Percentiles rank a stretch among this genome's conserved stretches.
These are phyloP conservation scores for Paramecium primaurelia DNA, from an alignment of 73 alveolate genomes.

Conservation along the genomic window DNA sequence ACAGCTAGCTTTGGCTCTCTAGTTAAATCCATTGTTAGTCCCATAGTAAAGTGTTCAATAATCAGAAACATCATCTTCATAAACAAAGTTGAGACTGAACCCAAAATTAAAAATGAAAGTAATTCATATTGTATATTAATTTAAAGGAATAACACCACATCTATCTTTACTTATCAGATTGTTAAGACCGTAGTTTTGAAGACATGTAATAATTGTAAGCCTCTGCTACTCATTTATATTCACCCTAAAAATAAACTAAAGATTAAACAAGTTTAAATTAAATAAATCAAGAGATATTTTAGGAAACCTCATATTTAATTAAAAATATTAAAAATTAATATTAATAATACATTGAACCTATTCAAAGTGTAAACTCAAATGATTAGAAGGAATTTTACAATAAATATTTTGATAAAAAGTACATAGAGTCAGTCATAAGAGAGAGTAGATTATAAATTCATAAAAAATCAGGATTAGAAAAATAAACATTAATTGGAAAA, in stretches of 20 bases:
- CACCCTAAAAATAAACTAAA: not conserved
- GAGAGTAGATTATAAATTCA: not conserved
- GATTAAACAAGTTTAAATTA: not conserved
- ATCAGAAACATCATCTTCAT: not conserved
- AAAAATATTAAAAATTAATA: not conserved
- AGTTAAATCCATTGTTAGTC: not conserved
- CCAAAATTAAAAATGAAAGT: constrained; percentile 43
- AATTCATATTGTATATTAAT: not conserved
- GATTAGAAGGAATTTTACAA: not conserved
- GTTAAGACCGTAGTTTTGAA: not conserved
- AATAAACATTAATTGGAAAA: not conserved
- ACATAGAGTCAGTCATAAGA: not conserved
- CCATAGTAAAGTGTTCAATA: not conserved
- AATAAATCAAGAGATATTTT: not conserved
- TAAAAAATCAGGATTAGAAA: not conserved
- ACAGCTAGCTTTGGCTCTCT: not conserved
- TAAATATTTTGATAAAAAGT: not conserved
- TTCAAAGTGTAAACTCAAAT: not conserved
- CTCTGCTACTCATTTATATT: constrained; percentile 4
- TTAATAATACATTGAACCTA: not conserved
- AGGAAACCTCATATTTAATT: not conserved
- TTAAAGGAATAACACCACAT: constrained; percentile 10
- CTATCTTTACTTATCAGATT: not conserved
- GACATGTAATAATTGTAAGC: not conserved
- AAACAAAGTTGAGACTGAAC: not conserved